Evolutionary conservation across 345 rosid genomes (phyloP), one percentile per base, ranked within the genome.

Genomic region (Eucalyptus erythrocorys): DNA sequence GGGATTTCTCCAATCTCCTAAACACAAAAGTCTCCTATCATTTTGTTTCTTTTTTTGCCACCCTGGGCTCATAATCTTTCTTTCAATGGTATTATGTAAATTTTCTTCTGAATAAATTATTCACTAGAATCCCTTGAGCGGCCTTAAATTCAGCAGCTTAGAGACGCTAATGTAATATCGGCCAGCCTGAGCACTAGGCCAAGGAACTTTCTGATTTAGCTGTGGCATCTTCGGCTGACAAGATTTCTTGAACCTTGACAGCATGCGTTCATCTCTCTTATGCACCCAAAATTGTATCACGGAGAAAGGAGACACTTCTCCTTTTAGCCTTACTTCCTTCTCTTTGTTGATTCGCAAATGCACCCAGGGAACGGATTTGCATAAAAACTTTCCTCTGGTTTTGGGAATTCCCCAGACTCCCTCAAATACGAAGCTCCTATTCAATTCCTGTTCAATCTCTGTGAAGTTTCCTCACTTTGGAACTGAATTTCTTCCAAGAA

Each of bases 301-400:
- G 34, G 71, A 30, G n/a, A 61, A 30, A 61, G 34, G 71, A 30
- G n/a, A 12, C 40, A 32, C 49, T 55, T 53, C 48, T 64, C 24
- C 47, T 90, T 87, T 61, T 61, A 61, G 57, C 66, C 87, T 32
- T 53, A 7, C 68, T 89, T 91, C 76, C 86, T 32, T 90, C 90
- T 90, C 85, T 88, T 88, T 87, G 84, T 87, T 86, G 90, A 93
- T 89, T 93, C 93, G 79, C 99, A 96, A 22, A 97, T 94, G 91
- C 99, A 97, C 55, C 99, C 99, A 1, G 99, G 99, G 88, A 94
- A 92, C 22, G 99, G 99, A 92, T 97, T 96, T 4, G 96, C 97
- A 12, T 93, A 96, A 87, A 97, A 97, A 89, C 98, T 97, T 91
- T 97, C 99, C 91, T 97, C 99, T 82, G 95, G 93, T 90, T 96